Evolutionary conservation across 345 rosid species (phyloP), one percentile per base, ranked within the genome.

Genomic region (Gossypium bickii): DNA sequence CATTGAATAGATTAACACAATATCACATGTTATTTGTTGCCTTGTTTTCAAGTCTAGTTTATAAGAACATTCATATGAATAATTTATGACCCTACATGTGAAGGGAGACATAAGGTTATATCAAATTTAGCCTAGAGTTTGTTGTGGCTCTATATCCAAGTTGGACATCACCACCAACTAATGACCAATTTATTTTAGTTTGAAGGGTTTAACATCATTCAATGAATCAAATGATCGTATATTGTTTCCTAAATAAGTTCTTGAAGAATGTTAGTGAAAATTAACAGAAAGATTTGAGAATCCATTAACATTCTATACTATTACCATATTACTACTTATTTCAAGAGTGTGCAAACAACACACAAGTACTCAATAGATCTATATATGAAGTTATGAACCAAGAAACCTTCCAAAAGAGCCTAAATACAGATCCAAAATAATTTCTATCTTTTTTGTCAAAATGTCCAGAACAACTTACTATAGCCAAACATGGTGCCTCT

Each of bases 401-500:
- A 65, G 13, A 43, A 43, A 44, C 52, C 29, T 44, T 43, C 52
- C 48, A 44, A 66, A 44, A 20, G 43, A 66, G 45, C 70, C 67
- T 45, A 44, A 66, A 44, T 44, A 12, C 45, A 18, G 52, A 44
- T 66, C 16, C 70, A 45, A 45, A 18, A 22, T 45, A 13, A 67
- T 24, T 13, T 22, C 38, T 65, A 43, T 18, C 27, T 1, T 12
- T 22, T 20, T 2, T 8, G 18, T 1, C 34, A 67, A 47, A 67
- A 67, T 2, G 2, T 43, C 10, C n/a, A 5, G 60, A 68, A 74
- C 13, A 44, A 87, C 98, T 92, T 91, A 94, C 98, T 89, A 78
- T 92, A 94, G 67, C 98, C 98, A 83, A 94, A 94, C 98, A 94
- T 94, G 68, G 98, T 92, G 83, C 98, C 98, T 77, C 98, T 87